phyloP scores from a whole-genome alignment of 108 stramenopile genomes.

The Fragilariopsis cylindrus region DNA sequence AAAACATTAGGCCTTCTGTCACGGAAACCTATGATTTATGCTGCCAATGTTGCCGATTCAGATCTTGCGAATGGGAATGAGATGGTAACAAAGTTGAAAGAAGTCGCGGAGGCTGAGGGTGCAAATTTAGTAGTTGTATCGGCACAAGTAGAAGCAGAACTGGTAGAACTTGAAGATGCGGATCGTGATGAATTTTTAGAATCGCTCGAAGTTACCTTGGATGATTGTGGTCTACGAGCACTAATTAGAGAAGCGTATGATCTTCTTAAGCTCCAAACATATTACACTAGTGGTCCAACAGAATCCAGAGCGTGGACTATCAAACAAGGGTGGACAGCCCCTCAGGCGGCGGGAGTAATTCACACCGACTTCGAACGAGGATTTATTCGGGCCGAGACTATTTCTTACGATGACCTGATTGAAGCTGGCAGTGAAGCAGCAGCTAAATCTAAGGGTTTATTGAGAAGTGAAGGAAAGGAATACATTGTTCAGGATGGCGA shows the following conservation, averaged over 20 bases:
- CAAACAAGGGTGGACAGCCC: conserved; percentile 91
- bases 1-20: conserved; percentile 88
- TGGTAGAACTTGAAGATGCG: conserved; percentile 80
- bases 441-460: conserved; percentile 86
- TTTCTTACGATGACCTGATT: conserved; percentile 91
- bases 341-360: conserved; percentile 96
- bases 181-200: conserved; percentile 91
- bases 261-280: conserved; percentile 90
- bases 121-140: conserved; percentile 91
- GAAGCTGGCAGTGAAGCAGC: conserved; percentile 88
- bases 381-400: conserved; percentile 98
- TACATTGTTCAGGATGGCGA: conserved; percentile 98
- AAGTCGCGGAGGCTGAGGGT: conserved; percentile 82
- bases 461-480: conserved; percentile 97
- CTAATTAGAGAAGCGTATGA: conserved; percentile 89
- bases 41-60: conserved; percentile 97
- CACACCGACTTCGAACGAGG: conserved; percentile 98
- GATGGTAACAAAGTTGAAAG: conserved; percentile 73
- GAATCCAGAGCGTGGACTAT: conserved; percentile 99
- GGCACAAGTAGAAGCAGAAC: conserved; percentile 96
- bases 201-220: conserved; percentile 79
- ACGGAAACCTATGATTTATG: conserved; percentile 94
- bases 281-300: conserved; percentile 95
- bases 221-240: conserved; percentile 89
- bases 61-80: conserved; percentile 93